Evolutionary conservation across 805 yeast species (phyloP), one percentile per base, ranked within the genome.

Genomic region (Lipomyces yamanashiensis): DNA sequence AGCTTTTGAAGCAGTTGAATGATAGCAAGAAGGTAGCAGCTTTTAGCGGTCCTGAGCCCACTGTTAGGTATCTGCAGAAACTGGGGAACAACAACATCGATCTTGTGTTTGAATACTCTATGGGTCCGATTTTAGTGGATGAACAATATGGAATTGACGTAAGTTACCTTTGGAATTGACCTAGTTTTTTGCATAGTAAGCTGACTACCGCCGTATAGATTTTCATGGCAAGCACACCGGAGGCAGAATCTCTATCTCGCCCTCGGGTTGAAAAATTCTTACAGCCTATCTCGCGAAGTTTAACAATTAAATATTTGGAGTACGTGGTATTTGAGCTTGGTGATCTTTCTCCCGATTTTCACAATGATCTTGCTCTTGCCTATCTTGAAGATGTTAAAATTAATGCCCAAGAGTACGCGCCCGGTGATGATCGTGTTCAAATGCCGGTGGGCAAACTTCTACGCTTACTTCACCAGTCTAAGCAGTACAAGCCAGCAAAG

Each of bases 211-310:
- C 41, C 9, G 8, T 34, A 13, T 39, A 63, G 21, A 79, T 93
- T 0, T 92, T 92, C 68, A 80, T 90, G 81, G 85, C 83, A 61
- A 88, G 87, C 58, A 79, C 88, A 0, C 80, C 82, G 12, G 85
- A 84, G 67, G 82, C 89, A 62, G 87, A 85, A 63, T 77, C 84
- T 13, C 81, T 87, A 58, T 83, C 89, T 66, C 81, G 82, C 54
- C 66, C 75, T 28, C 76, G 80, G 67, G 85, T 91, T 0, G 76
- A 87, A 54, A 80, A 83, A 1, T 87, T 77, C 71, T 73, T 89
- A n/a, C 64, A 74, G 8, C 59, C 71, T 0, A 71, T 75, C 17
- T 72, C 74, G 17, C 45, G 63, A 1, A 64, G 64, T 12, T 61
- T 82, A 37, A 76, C 81, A 8, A 65, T 79, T 7, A 71, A 74